These are phyloP conservation scores for Xylariales sp. DNA, from an alignment of 2,329 filamentous ascomycete species.

Conservation along the genomic window DNA sequence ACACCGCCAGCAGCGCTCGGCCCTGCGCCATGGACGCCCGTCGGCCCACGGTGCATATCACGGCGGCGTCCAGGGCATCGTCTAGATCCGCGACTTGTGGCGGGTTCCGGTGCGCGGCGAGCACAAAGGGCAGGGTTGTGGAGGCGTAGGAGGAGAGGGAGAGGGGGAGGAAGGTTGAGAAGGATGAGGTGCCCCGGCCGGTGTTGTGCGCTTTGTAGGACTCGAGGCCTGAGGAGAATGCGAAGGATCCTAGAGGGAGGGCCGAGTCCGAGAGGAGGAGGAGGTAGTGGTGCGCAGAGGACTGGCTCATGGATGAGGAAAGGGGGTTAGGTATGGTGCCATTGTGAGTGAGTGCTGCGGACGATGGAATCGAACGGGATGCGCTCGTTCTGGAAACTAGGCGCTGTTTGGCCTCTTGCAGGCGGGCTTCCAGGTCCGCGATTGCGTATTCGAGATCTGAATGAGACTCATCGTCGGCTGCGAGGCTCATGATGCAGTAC, in stretches of 20 bases:
- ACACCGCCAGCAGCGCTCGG: slow-evolving; percentile 67
- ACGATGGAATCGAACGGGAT: slow-evolving; percentile 7
- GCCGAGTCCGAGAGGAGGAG: slow-evolving; percentile 77
- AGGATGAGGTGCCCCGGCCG: slow-evolving; percentile 37
- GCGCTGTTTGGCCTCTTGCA: slow-evolving; percentile 35
- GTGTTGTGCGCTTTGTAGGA: slow-evolving; percentile 67
- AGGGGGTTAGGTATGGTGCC: slow-evolving; percentile 9
- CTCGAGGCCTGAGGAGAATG: slow-evolving; percentile 78
- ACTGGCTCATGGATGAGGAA: slow-evolving; percentile 2
- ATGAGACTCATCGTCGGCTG: slow-evolving; percentile 11
- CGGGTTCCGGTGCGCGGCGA: slow-evolving; percentile 60
- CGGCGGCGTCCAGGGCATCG: slow-evolving; percentile 71
- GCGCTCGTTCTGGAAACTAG: slow-evolving; percentile 13
- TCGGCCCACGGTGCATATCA: slow-evolving; percentile 73
- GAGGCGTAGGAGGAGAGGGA: slow-evolving; percentile 68
- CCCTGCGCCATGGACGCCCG: slow-evolving; percentile 73
- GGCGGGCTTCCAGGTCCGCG: slow-evolving; percentile 48
- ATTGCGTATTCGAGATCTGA: slow-evolving; percentile 48
- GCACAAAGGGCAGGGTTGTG: slow-evolving; percentile 69
- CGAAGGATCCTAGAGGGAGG: slow-evolving; percentile 79
- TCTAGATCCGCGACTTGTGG: slow-evolving; percentile 53
- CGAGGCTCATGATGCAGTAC: slow-evolving; percentile 27
- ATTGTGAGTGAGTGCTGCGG: slow-evolving; percentile 5
- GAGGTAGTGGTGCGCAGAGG: slow-evolving; percentile 56
- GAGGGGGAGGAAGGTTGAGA: slow-evolving; percentile 63